These are phyloP conservation scores for Aspergillus caelatus DNA, from an alignment of 2,329 filamentous ascomycete species.

Conservation along the genomic window DNA sequence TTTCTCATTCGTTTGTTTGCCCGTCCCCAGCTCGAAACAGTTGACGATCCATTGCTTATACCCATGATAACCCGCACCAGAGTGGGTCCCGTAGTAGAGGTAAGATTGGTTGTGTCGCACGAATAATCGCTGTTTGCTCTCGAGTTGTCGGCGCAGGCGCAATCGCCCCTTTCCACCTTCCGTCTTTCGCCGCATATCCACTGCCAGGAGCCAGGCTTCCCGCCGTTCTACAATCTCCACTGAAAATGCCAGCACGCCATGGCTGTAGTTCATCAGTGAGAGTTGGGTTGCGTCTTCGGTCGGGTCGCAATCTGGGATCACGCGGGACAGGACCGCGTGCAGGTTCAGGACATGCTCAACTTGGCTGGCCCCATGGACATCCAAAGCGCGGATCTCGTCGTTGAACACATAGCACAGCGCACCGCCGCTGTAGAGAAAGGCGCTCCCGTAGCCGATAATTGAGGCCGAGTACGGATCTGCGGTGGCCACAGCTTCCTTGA, in stretches of 20 bases:
- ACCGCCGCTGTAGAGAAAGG: slow-evolving; percentile 66
- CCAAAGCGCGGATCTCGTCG: slow-evolving; percentile 59
- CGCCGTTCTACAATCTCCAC: slow-evolving; percentile 50
- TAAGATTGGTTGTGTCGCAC: slow-evolving; percentile 65
- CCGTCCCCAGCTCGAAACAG: slow-evolving; percentile 52
- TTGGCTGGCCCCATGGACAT: slow-evolving; percentile 55
- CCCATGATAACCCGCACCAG: slow-evolving; percentile 55
- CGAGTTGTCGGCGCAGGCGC: slow-evolving; percentile 46
- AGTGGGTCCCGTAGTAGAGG: slow-evolving; percentile 69
- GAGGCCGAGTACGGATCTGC: slow-evolving; percentile 65
- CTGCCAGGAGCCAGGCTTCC: slow-evolving; percentile 58
- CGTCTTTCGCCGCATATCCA: slow-evolving; percentile 42
- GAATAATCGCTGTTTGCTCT: slow-evolving; percentile 62
- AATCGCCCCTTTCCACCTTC: slow-evolving; percentile 35
- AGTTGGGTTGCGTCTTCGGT: slow-evolving; percentile 50
- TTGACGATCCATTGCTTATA: slow-evolving; percentile 66
- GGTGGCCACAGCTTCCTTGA: slow-evolving; percentile 61
- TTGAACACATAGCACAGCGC: slow-evolving; percentile 65
- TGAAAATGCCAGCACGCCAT: slow-evolving; percentile 61
- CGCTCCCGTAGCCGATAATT: slow-evolving; percentile 61
- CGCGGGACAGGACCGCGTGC: slow-evolving; percentile 43
- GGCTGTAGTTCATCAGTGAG: slow-evolving; percentile 59
- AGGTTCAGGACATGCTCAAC: slow-evolving; percentile 62
- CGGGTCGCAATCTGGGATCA: slow-evolving; percentile 35
- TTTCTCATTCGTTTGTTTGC: slow-evolving; percentile 46